Evolutionary conservation across 2,329 filamentous ascomycete genomes (phyloP).

Genomic region (Colletotrichum chrysophilum): DNA sequence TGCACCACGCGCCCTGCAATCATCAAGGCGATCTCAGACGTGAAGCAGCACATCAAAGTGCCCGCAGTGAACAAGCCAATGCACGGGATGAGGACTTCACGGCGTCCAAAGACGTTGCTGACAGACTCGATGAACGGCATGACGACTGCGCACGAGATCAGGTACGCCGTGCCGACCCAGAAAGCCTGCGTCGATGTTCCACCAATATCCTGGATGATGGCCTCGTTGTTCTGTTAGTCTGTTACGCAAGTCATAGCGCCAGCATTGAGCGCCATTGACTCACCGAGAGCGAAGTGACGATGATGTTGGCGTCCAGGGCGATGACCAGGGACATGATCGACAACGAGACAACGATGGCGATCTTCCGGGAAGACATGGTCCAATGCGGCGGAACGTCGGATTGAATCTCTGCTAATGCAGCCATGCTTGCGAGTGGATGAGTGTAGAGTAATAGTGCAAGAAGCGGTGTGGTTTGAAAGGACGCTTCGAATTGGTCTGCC

Average conservation of each 20-base stretch:
- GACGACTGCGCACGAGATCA: conserved; percentile 26
- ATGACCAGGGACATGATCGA: neutral
- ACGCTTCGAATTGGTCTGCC: too few relatives aligned
- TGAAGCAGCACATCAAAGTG: conserved; percentile 42
- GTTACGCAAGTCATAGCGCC: too few relatives aligned
- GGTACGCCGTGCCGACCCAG: conserved; percentile 30
- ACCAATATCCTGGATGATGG: conserved; percentile 25
- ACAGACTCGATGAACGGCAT: conserved; percentile 33
- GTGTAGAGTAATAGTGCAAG: too few relatives aligned
- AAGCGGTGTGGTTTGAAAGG: too few relatives aligned
- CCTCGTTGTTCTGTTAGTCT: neutral
- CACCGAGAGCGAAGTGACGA: neutral
- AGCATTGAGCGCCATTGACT: too few relatives aligned
- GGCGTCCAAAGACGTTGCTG: conserved; percentile 37
- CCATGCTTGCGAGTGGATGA: too few relatives aligned
- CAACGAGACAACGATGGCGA: neutral
- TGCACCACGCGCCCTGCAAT: conserved; percentile 42
- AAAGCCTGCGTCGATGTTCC: conserved; percentile 26
- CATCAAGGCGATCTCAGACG: conserved; percentile 35
- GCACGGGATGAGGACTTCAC: conserved; percentile 34
- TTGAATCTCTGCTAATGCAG: too few relatives aligned
- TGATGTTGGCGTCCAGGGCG: neutral
- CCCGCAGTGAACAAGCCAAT: conserved; percentile 46
- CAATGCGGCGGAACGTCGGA: neutral
- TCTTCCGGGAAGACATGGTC: neutral